Evolutionary conservation across 2,329 filamentous ascomycete species (phyloP), one percentile per base, ranked within the genome.

Genomic region (Didymellaceae sp.): DNA sequence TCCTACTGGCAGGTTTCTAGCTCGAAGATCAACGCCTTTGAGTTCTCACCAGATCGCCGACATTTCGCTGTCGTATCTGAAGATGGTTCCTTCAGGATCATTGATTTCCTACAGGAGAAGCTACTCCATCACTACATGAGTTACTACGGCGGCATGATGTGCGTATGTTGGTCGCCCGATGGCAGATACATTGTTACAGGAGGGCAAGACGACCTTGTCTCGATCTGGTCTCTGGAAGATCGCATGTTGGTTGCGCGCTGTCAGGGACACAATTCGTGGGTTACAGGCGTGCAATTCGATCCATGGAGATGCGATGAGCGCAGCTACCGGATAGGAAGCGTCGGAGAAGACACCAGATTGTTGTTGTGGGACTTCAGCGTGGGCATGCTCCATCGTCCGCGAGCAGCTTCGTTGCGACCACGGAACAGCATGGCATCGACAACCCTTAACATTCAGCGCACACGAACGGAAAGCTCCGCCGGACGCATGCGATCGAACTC

Each of bases 281-380:
- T 99, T 0, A 91, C 91, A 3, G 86, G 87, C 13, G 90, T 99
- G 30, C 90, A 91, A 3, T 99, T 97, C 71, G 94, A 99, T 71
- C 91, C 91, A 0, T 99, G 94, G 94, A 84, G 92, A 57, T 99
- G 94, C 67, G 94, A 99, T 67, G 91, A 96, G 69, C 86, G 89
- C 62, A 97, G 91, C 64, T 99, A 99, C 74, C 85, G 94, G 1
- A 96, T 99, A 65, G 94, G 94, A 22, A 96, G 91, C 65, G 93
- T 99, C 1, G 94, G 93, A 11, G 93, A 97, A 70, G 94, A 99
- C 71, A 90, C 92, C 63, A 83, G 91, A 49, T 78, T 99, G 14
- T 84, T 96, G 52, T 78, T 99, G 10, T 99, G 94, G 94, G 94
- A 99, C 77, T 99, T 99, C 71, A 96, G 88, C 59, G 91, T 96